A percentile compares a stretch with the other conserved stretches of the same genome.
phyloP scores from a whole-genome alignment of 2,329 filamentous ascomycete species.

The Colletotrichum caudatum region DNA sequence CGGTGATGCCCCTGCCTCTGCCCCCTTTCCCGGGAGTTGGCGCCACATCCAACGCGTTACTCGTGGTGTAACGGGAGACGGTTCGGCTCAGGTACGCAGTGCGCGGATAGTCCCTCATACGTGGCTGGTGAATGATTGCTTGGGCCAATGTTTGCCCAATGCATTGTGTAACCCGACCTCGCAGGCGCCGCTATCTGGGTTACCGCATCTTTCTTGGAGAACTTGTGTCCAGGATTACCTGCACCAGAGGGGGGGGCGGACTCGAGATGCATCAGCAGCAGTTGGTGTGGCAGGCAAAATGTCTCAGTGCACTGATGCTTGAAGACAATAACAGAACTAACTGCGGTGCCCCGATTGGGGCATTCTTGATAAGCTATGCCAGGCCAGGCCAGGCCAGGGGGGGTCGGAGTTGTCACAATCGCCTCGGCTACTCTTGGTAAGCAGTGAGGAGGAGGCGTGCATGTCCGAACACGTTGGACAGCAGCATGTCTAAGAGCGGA shows the following conservation, averaged over 20 bases:
- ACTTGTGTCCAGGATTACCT: background rate
- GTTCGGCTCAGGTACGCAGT: too few relatives aligned
- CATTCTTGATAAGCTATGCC: background rate
- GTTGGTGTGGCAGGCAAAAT: background rate
- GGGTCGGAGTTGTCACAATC: background rate
- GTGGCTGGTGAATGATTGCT: background rate
- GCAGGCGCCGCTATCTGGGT: background rate
- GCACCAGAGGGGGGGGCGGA: background rate
- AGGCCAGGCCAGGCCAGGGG: background rate
- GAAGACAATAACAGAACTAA: background rate
- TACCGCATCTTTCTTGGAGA: background rate
- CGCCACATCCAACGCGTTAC: background rate
- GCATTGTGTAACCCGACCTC: background rate
- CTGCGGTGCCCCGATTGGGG: background rate
- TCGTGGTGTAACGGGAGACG: background rate
- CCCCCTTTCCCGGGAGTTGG: background rate
- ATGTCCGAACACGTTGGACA: background rate
- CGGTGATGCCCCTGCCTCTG: background rate
- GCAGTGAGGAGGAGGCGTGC: background rate
- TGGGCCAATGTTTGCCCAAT: background rate
- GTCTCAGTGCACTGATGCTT: background rate
- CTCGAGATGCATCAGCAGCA: background rate
- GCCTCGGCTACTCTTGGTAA: background rate
- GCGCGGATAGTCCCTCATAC: background rate
- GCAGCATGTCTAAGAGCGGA: background rate